These are phyloP conservation scores for Mucor velutinosus DNA, from an alignment of 371 early-diverging fungal species.

Conservation along the genomic window DNA sequence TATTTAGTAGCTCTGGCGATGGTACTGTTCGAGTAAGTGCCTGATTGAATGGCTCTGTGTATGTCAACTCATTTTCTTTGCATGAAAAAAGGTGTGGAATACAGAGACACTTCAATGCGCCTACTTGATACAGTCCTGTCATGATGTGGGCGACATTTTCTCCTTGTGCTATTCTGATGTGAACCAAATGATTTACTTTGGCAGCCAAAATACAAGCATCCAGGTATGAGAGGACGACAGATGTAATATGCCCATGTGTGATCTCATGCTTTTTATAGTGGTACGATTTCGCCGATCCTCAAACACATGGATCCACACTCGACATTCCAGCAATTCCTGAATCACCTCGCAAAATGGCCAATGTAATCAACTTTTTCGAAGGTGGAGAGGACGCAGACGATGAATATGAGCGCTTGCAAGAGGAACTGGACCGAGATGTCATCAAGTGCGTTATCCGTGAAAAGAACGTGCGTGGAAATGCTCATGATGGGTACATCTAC, in stretches of 20 bases:
- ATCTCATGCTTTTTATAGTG: conserved; percentile 37
- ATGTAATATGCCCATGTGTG: neutral
- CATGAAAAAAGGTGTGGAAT: conserved; percentile 55
- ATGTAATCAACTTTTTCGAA: conserved; percentile 34
- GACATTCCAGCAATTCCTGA: conserved; percentile 38
- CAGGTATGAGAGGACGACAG: conserved; percentile 47
- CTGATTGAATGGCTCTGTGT: neutral
- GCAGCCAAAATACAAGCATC: conserved; percentile 83
- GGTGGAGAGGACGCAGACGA: conserved; percentile 11
- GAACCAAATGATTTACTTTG: conserved; percentile 65
- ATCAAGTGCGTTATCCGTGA: conserved; percentile 61
- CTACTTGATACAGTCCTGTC: conserved; percentile 70
- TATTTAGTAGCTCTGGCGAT: conserved; percentile 71
- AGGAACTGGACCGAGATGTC: conserved; percentile 40
- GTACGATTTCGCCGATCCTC: conserved; percentile 63
- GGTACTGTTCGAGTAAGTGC: conserved; percentile 34
- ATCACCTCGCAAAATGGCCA: conserved; percentile 36
- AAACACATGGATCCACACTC: conserved; percentile 46
- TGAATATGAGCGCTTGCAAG: conserved; percentile 20
- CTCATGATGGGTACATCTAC: conserved; percentile 81
- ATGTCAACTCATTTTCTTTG: neutral
- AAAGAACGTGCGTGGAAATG: conserved; percentile 54
- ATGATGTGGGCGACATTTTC: conserved; percentile 77
- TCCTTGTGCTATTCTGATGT: conserved; percentile 64
- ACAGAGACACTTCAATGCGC: conserved; percentile 60